These are phyloP conservation scores for Naganishia onofrii DNA, from an alignment of 768 basidiomycete species.

Conservation along the genomic window DNA sequence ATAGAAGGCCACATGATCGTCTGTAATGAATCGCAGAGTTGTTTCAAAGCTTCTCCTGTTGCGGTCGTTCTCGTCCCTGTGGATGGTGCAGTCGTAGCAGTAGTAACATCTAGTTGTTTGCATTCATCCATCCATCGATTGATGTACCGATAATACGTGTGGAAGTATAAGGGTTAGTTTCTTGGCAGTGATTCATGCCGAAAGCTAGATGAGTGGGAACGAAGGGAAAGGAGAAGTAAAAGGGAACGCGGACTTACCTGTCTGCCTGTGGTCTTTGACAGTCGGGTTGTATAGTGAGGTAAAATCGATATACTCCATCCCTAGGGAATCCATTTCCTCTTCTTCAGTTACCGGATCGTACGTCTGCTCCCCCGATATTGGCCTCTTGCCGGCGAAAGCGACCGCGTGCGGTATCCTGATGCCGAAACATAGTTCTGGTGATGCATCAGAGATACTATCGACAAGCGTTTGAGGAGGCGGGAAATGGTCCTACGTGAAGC, in stretches of 20 bases:
- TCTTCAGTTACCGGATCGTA: neutral
- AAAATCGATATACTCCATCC: conserved; percentile 5
- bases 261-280: neutral
- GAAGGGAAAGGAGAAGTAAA: too few species aligned
- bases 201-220: neutral
- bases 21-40: conserved; percentile 41
- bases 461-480: neutral
- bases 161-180: too few species aligned
- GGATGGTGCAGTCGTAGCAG: neutral
- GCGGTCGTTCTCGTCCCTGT: neutral
- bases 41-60: conserved; percentile 6
- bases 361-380: neutral
- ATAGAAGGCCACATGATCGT: conserved; percentile 48
- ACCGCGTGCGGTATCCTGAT: neutral
- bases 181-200: neutral
- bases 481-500: neutral
- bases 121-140: too few species aligned
- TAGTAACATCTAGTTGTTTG: too few species aligned
- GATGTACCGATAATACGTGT: too few species aligned
- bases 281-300: neutral
- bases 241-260: neutral
- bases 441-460: neutral
- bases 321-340: neutral
- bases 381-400: neutral
- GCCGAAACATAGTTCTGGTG: neutral